Conservation (phyloP, 192 early-diverging fungal genomes). For the Coemansia sp. region DNA sequence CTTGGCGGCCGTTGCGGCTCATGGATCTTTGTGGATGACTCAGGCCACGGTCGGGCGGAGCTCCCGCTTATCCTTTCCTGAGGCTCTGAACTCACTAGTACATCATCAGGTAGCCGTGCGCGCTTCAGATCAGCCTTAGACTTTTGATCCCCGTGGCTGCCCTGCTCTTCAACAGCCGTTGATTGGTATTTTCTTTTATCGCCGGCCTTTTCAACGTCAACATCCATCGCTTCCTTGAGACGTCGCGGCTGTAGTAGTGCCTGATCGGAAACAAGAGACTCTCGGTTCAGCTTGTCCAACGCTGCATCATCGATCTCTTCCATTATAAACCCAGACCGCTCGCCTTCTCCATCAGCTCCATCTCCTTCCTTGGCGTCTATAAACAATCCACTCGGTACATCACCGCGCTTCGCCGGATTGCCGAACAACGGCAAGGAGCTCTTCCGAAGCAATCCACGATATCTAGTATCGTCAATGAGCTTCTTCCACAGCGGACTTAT, state of each 20-base stretch:
- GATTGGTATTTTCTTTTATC: constrained; percentile 5
- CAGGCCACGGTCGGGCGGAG: background rate
- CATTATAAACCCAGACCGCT: constrained; percentile 35
- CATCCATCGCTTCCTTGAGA: constrained; percentile 3
- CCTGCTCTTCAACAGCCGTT: background rate
- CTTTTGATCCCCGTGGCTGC: too few relatives aligned
- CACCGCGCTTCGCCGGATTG: background rate
- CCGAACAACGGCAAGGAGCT: constrained; percentile 37
- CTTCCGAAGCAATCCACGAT: constrained; percentile 19
- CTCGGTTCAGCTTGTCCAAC: constrained; percentile 4
- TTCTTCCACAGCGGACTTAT: constrained; percentile 69
- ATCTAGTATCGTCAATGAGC: constrained; percentile 66
- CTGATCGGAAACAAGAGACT: background rate
- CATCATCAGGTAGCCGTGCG: background rate
- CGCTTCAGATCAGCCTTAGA: background rate
- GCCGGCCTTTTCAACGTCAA: background rate
- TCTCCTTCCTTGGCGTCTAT: background rate
- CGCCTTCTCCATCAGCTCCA: constrained; percentile 39
- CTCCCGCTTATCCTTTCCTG: background rate
- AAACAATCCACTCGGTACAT: constrained; percentile 11
- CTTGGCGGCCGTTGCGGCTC: background rate
- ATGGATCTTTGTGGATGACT: background rate
- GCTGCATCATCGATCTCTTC: constrained; percentile 28
- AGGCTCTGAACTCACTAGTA: too few relatives aligned
- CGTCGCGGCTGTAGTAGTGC: background rate